Percentiles rank a stretch among this genome's conserved stretches.
These are phyloP conservation scores for Aspergillus tamarii DNA, from an alignment of 2,329 filamentous ascomycete genomes.

Conservation along the genomic window DNA sequence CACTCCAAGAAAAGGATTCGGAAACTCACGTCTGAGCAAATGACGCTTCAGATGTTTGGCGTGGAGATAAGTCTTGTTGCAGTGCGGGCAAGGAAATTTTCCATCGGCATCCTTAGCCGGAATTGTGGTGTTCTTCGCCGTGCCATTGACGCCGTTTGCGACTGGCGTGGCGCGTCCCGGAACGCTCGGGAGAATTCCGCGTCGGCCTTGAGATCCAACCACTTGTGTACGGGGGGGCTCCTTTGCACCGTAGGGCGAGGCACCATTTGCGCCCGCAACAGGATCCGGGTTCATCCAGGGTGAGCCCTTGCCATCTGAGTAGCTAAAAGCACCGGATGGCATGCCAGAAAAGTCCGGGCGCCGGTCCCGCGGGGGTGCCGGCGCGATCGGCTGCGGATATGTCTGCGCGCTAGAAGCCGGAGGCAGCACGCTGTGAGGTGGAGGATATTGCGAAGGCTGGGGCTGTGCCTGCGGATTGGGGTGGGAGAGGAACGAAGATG, in stretches of 20 bases:
- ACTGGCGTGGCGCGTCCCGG: conserved; percentile 81
- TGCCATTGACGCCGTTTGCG: conserved; percentile 61
- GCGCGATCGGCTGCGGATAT: conserved; percentile 76
- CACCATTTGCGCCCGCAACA: conserved; percentile 43
- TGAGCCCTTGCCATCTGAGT: conserved; percentile 58
- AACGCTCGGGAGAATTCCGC: conserved; percentile 88
- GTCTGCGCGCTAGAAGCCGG: conserved; percentile 68
- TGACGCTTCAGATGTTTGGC: conserved; percentile 97
- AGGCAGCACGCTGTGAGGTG: conserved; percentile 61
- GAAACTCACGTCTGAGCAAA: conserved; percentile 85
- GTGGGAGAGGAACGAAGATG: conserved; percentile 47
- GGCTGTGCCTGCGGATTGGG: conserved; percentile 42
- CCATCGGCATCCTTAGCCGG: conserved; percentile 95
- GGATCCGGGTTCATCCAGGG: conserved; percentile 49
- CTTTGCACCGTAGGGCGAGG: conserved; percentile 43
- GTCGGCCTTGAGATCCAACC: conserved; percentile 89
- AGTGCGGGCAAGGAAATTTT: conserved; percentile 97
- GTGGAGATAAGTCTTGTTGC: conserved; percentile 96
- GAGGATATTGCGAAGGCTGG: conserved; percentile 45
- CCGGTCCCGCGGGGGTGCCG: conserved; percentile 61
- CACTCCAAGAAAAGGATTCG: not conserved
- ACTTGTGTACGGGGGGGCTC: conserved; percentile 71
- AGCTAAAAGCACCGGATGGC: conserved; percentile 68
- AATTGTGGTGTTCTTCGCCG: conserved; percentile 78
- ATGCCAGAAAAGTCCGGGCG: conserved; percentile 66